Evolutionary conservation across 805 yeast genomes (phyloP).

Genomic region (Myxozyma lipomycoides): DNA sequence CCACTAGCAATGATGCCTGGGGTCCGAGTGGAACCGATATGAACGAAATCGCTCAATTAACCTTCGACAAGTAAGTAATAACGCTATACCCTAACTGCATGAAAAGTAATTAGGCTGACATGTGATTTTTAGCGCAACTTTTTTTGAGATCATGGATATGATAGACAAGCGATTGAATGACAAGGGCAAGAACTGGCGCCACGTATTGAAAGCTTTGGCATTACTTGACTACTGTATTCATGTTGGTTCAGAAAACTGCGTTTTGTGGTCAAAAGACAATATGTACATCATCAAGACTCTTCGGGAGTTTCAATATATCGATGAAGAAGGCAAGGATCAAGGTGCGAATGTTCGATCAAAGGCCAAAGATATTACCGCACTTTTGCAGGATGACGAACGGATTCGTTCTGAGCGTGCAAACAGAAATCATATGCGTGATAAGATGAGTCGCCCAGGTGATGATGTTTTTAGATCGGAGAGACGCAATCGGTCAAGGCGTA

Average conservation of each 20-base stretch:
- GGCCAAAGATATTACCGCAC: constrained; percentile 80
- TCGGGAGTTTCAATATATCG: constrained; percentile 80
- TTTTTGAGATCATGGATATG: constrained; percentile 90
- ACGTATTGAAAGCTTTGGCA: constrained; percentile 84
- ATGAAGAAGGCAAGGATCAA: constrained; percentile 75
- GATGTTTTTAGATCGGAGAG: constrained; percentile 6
- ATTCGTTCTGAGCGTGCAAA: constrained; percentile 62
- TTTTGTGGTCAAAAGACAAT: constrained; percentile 87
- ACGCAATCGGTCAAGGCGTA: constrained; percentile 9
- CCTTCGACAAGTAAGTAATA: constrained; percentile 59
- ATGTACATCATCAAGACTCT: constrained; percentile 82
- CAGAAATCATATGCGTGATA: constrained; percentile 31
- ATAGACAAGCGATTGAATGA: constrained; percentile 87
- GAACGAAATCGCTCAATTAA: constrained; percentile 75
- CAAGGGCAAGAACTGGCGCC: constrained; percentile 96
- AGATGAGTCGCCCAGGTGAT: constrained; percentile 15
- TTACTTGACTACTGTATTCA: constrained; percentile 85
- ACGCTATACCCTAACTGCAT: constrained; percentile 29
- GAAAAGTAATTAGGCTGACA: background rate
- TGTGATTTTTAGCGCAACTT: constrained; percentile 48
- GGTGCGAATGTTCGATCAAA: constrained; percentile 85
- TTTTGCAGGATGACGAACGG: constrained; percentile 77
- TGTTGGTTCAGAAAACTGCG: constrained; percentile 82
- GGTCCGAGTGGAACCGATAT: constrained; percentile 79
- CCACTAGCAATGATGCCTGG: constrained; percentile 81